Conservation (phyloP, 805 yeast species). For the Ogataea pilisensis region DNA sequence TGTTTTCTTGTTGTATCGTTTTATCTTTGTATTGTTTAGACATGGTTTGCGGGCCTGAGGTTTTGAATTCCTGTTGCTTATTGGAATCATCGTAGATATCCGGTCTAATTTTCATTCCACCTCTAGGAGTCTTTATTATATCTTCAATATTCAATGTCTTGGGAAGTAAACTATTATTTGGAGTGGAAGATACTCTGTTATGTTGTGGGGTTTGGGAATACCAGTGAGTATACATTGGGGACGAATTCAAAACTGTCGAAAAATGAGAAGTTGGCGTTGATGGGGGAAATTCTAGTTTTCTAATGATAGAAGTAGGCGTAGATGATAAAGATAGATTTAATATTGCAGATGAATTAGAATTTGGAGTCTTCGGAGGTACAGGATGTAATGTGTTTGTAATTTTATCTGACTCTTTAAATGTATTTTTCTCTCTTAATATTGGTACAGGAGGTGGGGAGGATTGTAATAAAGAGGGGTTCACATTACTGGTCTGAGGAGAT, state of each 20-base stretch:
- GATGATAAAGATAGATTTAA: constrained; percentile 1
- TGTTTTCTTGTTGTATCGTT: neutral
- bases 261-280: constrained; percentile 31
- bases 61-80: neutral
- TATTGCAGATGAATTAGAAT: constrained; percentile 1
- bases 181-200: constrained; percentile 14
- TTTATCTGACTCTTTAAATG: neutral
- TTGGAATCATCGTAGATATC: neutral
- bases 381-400: neutral
- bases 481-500: constrained; percentile 14
- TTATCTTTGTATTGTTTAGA: neutral
- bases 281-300: constrained; percentile 14
- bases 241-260: constrained; percentile 30
- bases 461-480: constrained; percentile 23
- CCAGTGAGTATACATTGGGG: constrained; percentile 33
- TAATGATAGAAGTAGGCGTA: constrained; percentile 9
- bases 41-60: constrained; percentile 3
- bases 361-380: constrained; percentile 14
- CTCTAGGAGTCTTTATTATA: constrained; percentile 15
- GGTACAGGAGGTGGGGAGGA: constrained; percentile 5
- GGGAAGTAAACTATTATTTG: constrained; percentile 17
- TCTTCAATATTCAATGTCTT: constrained; percentile 23
- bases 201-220: constrained; percentile 28
- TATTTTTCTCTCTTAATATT: neutral
- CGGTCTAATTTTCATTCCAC: constrained; percentile 13